Base-by-base conservation (phyloP, 2,329 filamentous ascomycete genomes). In the Colletotrichum eleusines region DNA sequence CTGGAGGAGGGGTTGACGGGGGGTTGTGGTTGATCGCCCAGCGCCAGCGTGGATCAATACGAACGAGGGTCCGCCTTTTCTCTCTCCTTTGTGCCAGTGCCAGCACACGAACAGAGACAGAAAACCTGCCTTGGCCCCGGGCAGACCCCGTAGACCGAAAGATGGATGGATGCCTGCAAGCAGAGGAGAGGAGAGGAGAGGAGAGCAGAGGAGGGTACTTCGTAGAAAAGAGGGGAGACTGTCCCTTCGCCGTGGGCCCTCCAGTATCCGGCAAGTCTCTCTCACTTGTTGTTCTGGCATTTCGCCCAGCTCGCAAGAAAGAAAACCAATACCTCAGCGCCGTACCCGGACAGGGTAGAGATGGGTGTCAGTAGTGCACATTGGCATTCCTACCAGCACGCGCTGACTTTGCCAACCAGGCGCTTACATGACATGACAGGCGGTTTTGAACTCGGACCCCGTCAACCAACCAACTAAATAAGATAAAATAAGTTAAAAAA, bases 41-140 rank as follows among this genome's bases (percentile, higher is more conserved):
- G 33, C 65, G 46, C 53, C 64, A 40, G 59, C 69, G 65, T 65
- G 69, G 69, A 63, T 71, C 38, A 71, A 71, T 71, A 71, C 69
- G 69, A 71, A 71, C 40, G 58, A 63, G 64, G 58, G 53, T 63
- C 64, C 54, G 64, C 58, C 58, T 46, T 67, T 50, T 54, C n/a
- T 31, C 33, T 53, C 55, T 48, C 55, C 50, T 70, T 55, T 57
- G 63, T 70, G 63, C 63, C 67, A 58, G 57, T 67, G 63, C 63
- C 63, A 35, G 35, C 68, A 63, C 65, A 70, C 50, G 51, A 67
- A 67, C n/a, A 48, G 64, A 46, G 61, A 61, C 44, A 61, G 31
- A 61, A 61, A 62, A 63, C 64, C 59, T 68, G 58, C 68, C 58
- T 63, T 63, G 68, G 68, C 54, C 63, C 44, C 51, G 31, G 64